Base-by-base conservation (phyloP, 2,329 filamentous ascomycete species). In the Ceratocystis papillata region DNA sequence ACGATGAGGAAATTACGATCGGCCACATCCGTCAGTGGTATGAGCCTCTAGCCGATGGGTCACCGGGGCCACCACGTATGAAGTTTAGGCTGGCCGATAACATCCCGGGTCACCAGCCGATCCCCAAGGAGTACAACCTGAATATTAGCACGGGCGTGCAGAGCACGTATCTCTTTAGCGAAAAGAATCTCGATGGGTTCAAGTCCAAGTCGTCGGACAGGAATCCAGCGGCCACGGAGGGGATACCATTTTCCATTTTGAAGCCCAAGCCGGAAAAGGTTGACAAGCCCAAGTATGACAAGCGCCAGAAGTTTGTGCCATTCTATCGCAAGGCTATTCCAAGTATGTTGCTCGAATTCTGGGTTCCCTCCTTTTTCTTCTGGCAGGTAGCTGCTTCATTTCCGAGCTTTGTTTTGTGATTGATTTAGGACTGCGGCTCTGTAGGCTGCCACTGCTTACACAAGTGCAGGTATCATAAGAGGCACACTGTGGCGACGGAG, bases 101-200 rank as follows among this genome's bases (percentile, higher is more conserved):
- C 63, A 79, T 87, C 63, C 79, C 83, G 6, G 80, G 85, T 69
- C 90, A 96, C 73, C 82, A 87, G 70, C 77, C 81, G 4, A 80
- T 96, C n/a, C 91, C 92, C 10, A 90, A 90, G 72, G 90, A 96
- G 72, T 99, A 96, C 76, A 83, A 90, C 70, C 78, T 97, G 67
- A 86, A 90, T 60, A 80, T 90, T 60, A 86, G 76, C 65, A 79
- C 80, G 62, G 72, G 75, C 65, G 84, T 93, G 44, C 84, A 84
- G 72, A 96, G 96, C 75, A 94, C 91, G 22, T 96, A 88, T 73
- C 80, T 97, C 66, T 99, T 99, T 73, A 91, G 88, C 50, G 94
- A 99, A 76, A 91, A 68, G 53, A 62, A 69, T 33, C 67, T 72
- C 7, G 70, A 71, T 20, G 89, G 89, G 46, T 91, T 86, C 76